Evolutionary conservation across 108 stramenopile genomes (phyloP), one percentile per base, ranked within the genome.

Genomic region (Cyclotella sp.): DNA sequence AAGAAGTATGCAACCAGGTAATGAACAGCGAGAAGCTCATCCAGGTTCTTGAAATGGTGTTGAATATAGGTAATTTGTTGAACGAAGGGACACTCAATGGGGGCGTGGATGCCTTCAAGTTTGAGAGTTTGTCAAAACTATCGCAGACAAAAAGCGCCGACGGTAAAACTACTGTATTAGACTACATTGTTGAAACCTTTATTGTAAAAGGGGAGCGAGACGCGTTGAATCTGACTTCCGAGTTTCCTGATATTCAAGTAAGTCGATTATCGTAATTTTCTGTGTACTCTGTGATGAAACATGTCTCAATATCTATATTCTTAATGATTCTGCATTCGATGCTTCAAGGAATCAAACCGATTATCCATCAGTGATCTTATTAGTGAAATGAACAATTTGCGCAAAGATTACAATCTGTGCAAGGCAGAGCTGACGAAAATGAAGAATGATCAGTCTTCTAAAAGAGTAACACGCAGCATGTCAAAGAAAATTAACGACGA

Each of bases 91-190:
- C 90, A 19, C 79, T 84, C 11, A 84, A 89, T 68, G 93, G 93
- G 61, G 88, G 86, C 14, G 92, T 95, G 18, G 88, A 82, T 42
- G 98, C 97, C 8, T 97, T 98, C 87, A 96, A 95, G 59, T 89
- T 99, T 47, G 98, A 98, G 68, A 94, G 93, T 41, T 83, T 99
- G 40, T 76, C 97, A 4, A 89, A 92, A 64, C 83, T 99, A 10
- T 89, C 92, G 21, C 89, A 95, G 71, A 98, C 97, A 42, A 99
- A 99, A 76, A 95, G 95, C 19, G 72, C 85, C 26, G 98, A 99
- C 79, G 89, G 92, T 51, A 97, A 96, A 71, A 98, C 95, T 0
- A 93, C 94, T 14, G 91, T 97, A n/a, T 79, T 99, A 40, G 96
- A 98, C 83, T 96, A 95, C 72, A 87, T 98, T 47, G 91, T 97